Base-by-base conservation (phyloP, 345 rosid genomes). In the Turritis glabra region DNA sequence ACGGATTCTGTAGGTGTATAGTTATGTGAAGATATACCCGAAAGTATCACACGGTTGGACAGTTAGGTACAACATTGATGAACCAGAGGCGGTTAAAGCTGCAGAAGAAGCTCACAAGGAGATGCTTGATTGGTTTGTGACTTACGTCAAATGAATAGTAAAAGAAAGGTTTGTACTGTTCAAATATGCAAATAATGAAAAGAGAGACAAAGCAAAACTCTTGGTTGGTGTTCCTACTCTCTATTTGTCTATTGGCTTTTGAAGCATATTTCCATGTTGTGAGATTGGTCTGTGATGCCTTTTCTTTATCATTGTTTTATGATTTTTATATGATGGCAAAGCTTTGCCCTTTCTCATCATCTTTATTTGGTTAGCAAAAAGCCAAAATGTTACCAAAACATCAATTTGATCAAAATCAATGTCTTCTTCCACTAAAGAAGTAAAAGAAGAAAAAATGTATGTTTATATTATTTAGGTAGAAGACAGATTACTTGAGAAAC, bases 31-130 rank as follows among this genome's bases (percentile, higher is more conserved):
- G 82, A 83, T 87, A 70, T 70, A 61, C 57, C 88, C 88, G 0
- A 79, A 84, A 3, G 90, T 87, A 10, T 38, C 75, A 9, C 93
- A 91, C 27, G 96, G 96, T 40, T 89, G 93, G 91, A 83, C 87
- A 0, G 84, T 83, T 18, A 81, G 86, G 74, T 91, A 87, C 72
- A 68, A 80, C 1, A 65, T 21, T 0, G 77, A 80, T 41, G 89
- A 89, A 11, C 67, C 79, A 64, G 75, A 18, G 0, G 88, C 84
- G 0, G 88, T 82, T 38, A 83, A 80, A 67, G 69, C 71, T 40
- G 91, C 95, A 2, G 84, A 84, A 26, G 91, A 89, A 82, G 84
- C 96, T n/a, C 90, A 89, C 27, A 60, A 68, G 22, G 83, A 89
- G 51, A 81, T 84, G 86, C 54, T 91, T 61, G 80, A 83, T 4